Evolutionary conservation across 139 green algal species (phyloP).

Genomic region (Yamagishiella unicocca): DNA sequence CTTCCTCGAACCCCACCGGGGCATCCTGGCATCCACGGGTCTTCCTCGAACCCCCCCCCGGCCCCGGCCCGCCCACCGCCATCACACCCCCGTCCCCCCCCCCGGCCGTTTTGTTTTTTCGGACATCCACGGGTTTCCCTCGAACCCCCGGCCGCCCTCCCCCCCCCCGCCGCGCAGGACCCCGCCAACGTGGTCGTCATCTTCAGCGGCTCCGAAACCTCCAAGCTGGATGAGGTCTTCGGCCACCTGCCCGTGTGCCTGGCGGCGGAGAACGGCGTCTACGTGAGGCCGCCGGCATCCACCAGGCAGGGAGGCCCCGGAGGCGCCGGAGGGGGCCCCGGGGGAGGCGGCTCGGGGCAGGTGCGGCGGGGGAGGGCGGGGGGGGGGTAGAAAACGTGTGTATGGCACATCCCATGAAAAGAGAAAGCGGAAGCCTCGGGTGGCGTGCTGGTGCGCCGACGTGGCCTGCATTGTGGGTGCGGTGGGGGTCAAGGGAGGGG

Average conservation of each 20-base stretch:
- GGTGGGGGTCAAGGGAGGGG: too few species aligned
- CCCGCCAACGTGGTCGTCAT: conserved; percentile 84
- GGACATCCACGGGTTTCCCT: too few species aligned
- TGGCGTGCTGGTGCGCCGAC: too few species aligned
- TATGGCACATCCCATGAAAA: too few species aligned
- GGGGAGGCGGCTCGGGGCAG: not conserved
- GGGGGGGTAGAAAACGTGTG: not conserved
- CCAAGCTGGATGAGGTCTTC: conserved; percentile 91
- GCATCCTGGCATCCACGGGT: too few species aligned
- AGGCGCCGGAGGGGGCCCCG: not conserved
- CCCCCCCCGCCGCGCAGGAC: conserved; percentile 52
- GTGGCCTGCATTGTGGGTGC: too few species aligned
- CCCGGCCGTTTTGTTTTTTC: too few species aligned
- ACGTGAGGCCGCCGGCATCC: conserved; percentile 82
- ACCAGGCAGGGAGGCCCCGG: not conserved
- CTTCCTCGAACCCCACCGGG: too few species aligned
- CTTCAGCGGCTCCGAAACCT: conserved; percentile 81
- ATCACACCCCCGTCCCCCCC: too few species aligned
- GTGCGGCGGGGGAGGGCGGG: not conserved
- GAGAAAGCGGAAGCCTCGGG: too few species aligned
- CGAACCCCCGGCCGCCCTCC: not conserved
- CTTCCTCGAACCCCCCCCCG: too few species aligned
- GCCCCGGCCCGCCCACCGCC: too few species aligned
- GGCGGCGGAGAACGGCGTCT: conserved; percentile 97
- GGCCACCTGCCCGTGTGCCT: conserved; percentile 89